Percentiles rank a stretch among this genome's conserved stretches.
These are phyloP conservation scores for Talaromyces piceae DNA, from an alignment of 2,329 filamentous ascomycete genomes.

Conservation along the genomic window DNA sequence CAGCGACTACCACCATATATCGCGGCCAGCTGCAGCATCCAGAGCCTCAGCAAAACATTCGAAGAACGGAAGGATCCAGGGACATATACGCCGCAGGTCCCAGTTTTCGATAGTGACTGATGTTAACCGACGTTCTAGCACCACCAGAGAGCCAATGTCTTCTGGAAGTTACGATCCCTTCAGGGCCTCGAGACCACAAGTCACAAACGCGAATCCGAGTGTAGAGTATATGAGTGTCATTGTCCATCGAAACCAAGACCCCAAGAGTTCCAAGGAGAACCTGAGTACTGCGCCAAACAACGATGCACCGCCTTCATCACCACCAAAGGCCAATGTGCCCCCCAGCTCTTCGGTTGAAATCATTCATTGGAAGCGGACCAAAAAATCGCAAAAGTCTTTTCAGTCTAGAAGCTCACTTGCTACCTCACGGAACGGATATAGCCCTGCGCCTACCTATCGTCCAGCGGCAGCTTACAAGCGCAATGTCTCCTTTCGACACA, in stretches of 20 bases:
- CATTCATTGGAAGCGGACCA: conserved; percentile 25
- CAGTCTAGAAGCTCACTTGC: conserved; percentile 43
- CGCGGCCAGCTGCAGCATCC: conserved; percentile 20
- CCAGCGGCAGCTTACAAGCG: conserved; percentile 51
- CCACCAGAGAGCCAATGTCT: conserved; percentile 41
- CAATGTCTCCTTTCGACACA: conserved; percentile 56
- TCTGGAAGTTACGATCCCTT: conserved; percentile 73
- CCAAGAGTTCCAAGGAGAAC: conserved; percentile 17
- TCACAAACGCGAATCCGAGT: conserved; percentile 40
- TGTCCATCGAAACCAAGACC: conserved; percentile 48
- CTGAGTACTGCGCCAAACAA: conserved; percentile 8
- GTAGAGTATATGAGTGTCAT: conserved; percentile 60
- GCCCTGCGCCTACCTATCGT: conserved; percentile 28
- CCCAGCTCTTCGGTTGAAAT: conserved; percentile 25
- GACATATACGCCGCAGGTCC: conserved; percentile 40
- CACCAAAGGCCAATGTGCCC: conserved; percentile 6
- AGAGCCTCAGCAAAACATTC: conserved; percentile 26
- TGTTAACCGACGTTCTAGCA: conserved; percentile 42
- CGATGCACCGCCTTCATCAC: conserved; percentile 3
- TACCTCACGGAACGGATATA: conserved; percentile 36
- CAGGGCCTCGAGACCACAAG: conserved; percentile 56
- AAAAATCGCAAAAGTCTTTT: conserved; percentile 30
- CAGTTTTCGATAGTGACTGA: conserved; percentile 52
- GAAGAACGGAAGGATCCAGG: conserved; percentile 21
- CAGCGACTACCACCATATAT: conserved; percentile 82